Evolutionary conservation across 208 protist species (phyloP).

Genomic region (Cochliopodium minus): DNA sequence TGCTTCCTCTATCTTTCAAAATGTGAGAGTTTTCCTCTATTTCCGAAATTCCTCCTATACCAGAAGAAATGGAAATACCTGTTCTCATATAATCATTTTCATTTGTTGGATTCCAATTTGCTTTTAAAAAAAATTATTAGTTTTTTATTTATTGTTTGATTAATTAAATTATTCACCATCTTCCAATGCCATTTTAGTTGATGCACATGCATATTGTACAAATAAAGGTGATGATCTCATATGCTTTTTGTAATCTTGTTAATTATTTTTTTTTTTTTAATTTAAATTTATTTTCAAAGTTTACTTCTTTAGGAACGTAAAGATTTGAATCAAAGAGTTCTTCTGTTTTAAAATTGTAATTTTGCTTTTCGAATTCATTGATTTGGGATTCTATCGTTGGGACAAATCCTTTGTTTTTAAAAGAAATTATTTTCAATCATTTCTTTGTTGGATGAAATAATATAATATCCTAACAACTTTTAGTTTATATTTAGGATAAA

Average conservation of each 20-base stretch:
- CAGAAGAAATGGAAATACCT: conserved; percentile 67
- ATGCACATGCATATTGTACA: conserved; percentile 32
- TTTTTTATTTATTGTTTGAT: too few species aligned
- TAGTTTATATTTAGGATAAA: too few species aligned
- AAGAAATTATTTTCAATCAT: too few species aligned
- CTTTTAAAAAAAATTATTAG: too few species aligned
- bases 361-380: too few species aligned
- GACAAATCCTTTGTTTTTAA: too few species aligned
- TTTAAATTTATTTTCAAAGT: background rate
- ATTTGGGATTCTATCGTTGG: too few species aligned
- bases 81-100: conserved; percentile 23
- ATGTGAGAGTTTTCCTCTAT: conserved; percentile 12
- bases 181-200: conserved; percentile 20
- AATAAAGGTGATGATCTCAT: conserved; percentile 18
- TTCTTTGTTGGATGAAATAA: too few species aligned
- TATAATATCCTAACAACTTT: too few species aligned
- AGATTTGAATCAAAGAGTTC: too few species aligned
- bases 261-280: conserved; percentile 1
- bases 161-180: conserved; percentile 22
- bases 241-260: background rate
- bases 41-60: conserved; percentile 30
- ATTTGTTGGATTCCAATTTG: conserved; percentile 11
- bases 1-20: background rate
- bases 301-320: too few species aligned
- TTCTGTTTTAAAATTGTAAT: too few species aligned